Evolutionary conservation across 2,329 filamentous ascomycete species (phyloP).

Genomic region (Cladosporium velox): DNA sequence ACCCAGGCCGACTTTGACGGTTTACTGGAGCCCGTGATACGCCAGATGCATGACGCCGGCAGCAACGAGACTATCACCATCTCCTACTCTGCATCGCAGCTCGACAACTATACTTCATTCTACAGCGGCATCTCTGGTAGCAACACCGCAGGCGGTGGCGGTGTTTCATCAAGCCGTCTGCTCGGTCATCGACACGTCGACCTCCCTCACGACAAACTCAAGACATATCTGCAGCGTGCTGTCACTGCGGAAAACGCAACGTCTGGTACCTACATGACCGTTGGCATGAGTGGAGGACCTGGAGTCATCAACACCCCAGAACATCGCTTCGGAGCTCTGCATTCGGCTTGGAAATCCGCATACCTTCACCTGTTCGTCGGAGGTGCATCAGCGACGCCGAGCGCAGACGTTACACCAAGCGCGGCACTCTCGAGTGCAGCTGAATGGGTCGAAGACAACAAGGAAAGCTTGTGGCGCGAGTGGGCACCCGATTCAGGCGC

Average conservation of each 20-base stretch:
- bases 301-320: constrained; percentile 33
- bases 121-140: constrained; percentile 33
- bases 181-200: constrained; percentile 38
- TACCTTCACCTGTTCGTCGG: constrained; percentile 38
- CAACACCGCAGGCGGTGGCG: constrained; percentile 35
- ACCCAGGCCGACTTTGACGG: constrained; percentile 25
- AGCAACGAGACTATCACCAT: constrained; percentile 21
- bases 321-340: constrained; percentile 33
- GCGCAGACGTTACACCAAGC: constrained; percentile 20
- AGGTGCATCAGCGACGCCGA: constrained; percentile 25
- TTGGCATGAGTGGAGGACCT: constrained; percentile 35
- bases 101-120: constrained; percentile 33
- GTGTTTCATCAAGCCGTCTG: constrained; percentile 39
- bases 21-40: constrained; percentile 26
- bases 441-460: constrained; percentile 26
- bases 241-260: constrained; percentile 29
- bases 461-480: constrained; percentile 35
- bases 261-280: constrained; percentile 28
- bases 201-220: constrained; percentile 21
- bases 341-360: constrained; percentile 39
- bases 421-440: constrained; percentile 22
- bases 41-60: constrained; percentile 16
- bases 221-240: constrained; percentile 23
- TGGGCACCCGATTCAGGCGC: constrained; percentile 46
- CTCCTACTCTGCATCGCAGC: constrained; percentile 27